Conservation (phyloP, 2,329 filamentous ascomycete genomes). For the Rutstroemia sp. region DNA sequence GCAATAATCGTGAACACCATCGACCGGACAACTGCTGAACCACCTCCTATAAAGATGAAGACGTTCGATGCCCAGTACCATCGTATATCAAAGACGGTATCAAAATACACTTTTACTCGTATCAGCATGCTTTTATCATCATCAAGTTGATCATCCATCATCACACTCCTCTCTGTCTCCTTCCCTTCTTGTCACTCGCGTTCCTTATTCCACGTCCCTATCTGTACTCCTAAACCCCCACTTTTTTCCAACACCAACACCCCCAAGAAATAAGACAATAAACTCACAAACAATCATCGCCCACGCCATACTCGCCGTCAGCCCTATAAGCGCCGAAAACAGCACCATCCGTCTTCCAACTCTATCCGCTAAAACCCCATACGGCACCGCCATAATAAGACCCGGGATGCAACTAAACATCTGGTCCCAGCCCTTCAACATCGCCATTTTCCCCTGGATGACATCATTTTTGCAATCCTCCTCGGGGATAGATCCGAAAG, state of each 20-base stretch:
- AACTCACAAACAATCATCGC: constrained; percentile 12
- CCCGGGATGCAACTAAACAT: constrained; percentile 41
- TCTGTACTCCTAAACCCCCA: not conserved
- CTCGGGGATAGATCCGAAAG: constrained; percentile 30
- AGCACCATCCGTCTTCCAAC: constrained; percentile 13
- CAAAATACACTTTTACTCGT: constrained; percentile 2
- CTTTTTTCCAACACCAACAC: not conserved
- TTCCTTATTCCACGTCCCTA: not conserved
- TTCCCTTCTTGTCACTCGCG: not conserved
- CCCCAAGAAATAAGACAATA: not conserved
- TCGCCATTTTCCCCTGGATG: constrained; percentile 45
- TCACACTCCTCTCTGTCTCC: not conserved
- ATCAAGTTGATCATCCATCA: not conserved
- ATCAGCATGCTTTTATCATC: not conserved
- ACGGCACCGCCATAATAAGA: constrained; percentile 21
- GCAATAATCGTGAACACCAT: constrained; percentile 29
- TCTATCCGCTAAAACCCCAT: constrained; percentile 15
- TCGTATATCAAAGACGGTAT: constrained; percentile 15
- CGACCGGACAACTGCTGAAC: constrained; percentile 26
- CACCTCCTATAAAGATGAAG: constrained; percentile 28
- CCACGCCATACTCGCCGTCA: constrained; percentile 6
- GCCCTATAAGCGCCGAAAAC: constrained; percentile 5
- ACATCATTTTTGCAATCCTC: constrained; percentile 40
- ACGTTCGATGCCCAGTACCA: constrained; percentile 28
- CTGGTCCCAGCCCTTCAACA: constrained; percentile 40